These are phyloP conservation scores for Ganoderma lingzhi DNA, from an alignment of 1,284 basidiomycete genomes.

Conservation along the genomic window DNA sequence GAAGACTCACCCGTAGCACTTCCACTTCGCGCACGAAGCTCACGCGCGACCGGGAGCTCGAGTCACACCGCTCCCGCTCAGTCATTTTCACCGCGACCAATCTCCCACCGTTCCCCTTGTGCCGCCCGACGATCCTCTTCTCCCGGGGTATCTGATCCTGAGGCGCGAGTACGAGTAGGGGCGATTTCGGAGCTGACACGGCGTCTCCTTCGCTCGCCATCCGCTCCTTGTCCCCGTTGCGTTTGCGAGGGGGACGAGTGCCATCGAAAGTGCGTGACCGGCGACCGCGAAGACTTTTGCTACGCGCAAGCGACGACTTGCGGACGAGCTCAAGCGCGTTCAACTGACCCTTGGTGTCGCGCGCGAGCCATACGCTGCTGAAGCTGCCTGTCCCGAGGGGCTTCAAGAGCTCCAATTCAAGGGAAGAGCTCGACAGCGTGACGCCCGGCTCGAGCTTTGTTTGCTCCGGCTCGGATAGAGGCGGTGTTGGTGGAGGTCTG, in stretches of 20 bases:
- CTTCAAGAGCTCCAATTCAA: conserved; percentile 53
- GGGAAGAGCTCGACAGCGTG: conserved; percentile 39
- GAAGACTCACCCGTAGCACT: conserved; percentile 69
- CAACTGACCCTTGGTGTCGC: conserved; percentile 53
- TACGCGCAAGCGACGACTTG: conserved; percentile 44
- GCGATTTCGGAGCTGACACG: background rate
- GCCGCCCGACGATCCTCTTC: conserved; percentile 15
- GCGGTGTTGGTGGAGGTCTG: conserved; percentile 18
- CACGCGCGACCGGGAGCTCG: conserved; percentile 78
- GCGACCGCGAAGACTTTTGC: conserved; percentile 41
- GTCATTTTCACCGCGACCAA: conserved; percentile 91
- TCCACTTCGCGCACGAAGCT: conserved; percentile 90
- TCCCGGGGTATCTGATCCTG: conserved; percentile 13
- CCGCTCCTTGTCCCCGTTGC: conserved; percentile 31
- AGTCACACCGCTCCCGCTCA: conserved; percentile 60
- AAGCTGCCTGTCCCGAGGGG: conserved; percentile 80
- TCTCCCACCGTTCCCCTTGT: conserved; percentile 39
- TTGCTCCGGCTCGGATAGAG: conserved; percentile 28
- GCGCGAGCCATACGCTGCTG: conserved; percentile 80
- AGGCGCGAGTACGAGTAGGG: conserved; percentile 27
- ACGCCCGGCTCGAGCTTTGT: conserved; percentile 31
- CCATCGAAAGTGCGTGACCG: conserved; percentile 35
- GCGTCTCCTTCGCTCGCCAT: conserved; percentile 20
- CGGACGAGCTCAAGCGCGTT: conserved; percentile 45
- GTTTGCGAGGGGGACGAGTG: conserved; percentile 31